phyloP scores from a whole-genome alignment of 2,329 filamentous ascomycete genomes.

The Zymoseptoria crescenta region DNA sequence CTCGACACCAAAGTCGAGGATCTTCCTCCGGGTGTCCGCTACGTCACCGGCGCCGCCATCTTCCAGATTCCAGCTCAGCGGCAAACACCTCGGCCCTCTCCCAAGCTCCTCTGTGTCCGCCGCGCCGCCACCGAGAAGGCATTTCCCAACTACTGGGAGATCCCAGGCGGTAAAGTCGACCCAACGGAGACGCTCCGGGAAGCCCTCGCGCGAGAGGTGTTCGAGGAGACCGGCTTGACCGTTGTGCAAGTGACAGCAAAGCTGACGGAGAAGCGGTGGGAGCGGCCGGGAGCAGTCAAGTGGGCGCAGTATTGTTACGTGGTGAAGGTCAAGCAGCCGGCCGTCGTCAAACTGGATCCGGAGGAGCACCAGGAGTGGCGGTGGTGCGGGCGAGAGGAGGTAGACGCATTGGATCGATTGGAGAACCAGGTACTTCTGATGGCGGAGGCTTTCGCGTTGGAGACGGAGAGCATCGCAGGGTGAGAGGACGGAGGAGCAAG shows the following conservation, averaged over 20 bases:
- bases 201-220: slow-evolving; percentile 5
- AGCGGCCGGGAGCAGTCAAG: neutral
- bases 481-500: neutral
- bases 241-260: slow-evolving; percentile 1
- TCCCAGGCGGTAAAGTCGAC: slow-evolving; percentile 10
- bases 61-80: neutral
- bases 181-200: slow-evolving; percentile 3
- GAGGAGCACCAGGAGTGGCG: slow-evolving; percentile 10
- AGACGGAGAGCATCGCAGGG: neutral
- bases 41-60: slow-evolving; percentile 5
- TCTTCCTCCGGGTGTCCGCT: slow-evolving; percentile 2
- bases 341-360: slow-evolving; percentile 5
- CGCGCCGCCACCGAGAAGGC: slow-evolving; percentile 6
- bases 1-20: slow-evolving; percentile 5
- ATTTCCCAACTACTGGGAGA: slow-evolving; percentile 8
- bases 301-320: slow-evolving; percentile 8
- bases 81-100: neutral
- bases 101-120: slow-evolving; percentile 6
- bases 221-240: slow-evolving; percentile 7
- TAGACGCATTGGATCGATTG: slow-evolving; percentile 2
- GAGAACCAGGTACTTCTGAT: slow-evolving; percentile 4
- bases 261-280: slow-evolving; percentile 1
- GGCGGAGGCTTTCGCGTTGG: slow-evolving; percentile 4
- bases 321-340: slow-evolving; percentile 2
- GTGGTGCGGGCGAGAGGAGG: slow-evolving; percentile 2